Percentiles rank a stretch among this genome's conserved stretches.
These are phyloP conservation scores for Bolboschoenus planiculmis DNA, from an alignment of 176 grass and related monocot genomes.

Conservation along the genomic window DNA sequence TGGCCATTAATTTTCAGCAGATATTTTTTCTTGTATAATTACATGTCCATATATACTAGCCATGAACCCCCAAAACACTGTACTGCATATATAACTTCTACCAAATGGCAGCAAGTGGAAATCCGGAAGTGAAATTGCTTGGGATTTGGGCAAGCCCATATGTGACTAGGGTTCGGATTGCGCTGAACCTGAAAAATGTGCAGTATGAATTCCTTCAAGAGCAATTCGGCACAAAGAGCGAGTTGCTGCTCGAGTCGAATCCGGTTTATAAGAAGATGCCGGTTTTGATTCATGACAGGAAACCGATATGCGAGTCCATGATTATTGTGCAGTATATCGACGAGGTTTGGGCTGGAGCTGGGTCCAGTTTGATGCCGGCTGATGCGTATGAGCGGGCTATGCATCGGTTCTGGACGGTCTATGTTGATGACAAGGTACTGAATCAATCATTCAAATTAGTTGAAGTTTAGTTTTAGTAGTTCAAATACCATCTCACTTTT, in stretches of 20 bases:
- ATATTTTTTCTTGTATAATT: not conserved
- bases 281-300: conserved; percentile 44
- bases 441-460: not conserved
- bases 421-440: conserved; percentile 40
- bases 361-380: conserved; percentile 7
- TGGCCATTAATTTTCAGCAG: too few species aligned
- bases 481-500: not conserved
- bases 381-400: conserved; percentile 50
- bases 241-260: conserved; percentile 48
- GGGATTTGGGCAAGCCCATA: conserved; percentile 43
- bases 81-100: too few species aligned
- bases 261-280: conserved; percentile 59
- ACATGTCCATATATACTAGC: not conserved
- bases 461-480: not conserved
- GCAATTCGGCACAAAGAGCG: conserved; percentile 44
- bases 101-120: conserved; percentile 3
- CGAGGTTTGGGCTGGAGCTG: not conserved
- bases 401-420: conserved; percentile 64
- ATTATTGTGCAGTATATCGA: conserved; percentile 52
- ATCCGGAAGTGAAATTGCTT: conserved; percentile 12
- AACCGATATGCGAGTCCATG: conserved; percentile 56
- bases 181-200: conserved; percentile 43
- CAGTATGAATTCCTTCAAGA: conserved; percentile 45
- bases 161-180: conserved; percentile 34
- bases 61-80: not conserved